phyloP scores from a whole-genome alignment of 108 stramenopile species.

The Phaeodactylum tricornutum region DNA sequence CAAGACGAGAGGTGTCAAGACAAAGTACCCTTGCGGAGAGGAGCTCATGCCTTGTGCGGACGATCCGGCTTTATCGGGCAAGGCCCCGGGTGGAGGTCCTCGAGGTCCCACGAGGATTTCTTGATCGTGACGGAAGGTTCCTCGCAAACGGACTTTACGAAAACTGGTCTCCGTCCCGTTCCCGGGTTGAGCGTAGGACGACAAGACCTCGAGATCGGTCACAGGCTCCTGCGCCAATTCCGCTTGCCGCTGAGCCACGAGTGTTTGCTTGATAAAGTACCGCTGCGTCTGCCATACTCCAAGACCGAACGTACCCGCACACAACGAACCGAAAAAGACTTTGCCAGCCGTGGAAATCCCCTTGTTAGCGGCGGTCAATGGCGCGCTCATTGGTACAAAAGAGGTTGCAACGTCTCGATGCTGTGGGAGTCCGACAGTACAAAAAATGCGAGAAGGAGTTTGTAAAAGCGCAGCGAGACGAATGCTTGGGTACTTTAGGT shows the following conservation, averaged over 20 bases:
- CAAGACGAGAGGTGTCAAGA: conserved; percentile 61
- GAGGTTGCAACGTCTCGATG: too few relatives aligned
- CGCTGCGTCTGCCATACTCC: conserved; percentile 75
- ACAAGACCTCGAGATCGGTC: conserved; percentile 4
- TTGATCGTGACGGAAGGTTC: conserved; percentile 42
- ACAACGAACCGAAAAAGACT: conserved; percentile 65
- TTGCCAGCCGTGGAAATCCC: conserved; percentile 28
- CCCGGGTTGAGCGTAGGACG: not conserved
- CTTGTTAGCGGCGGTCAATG: too few relatives aligned
- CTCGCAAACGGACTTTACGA: conserved; percentile 32
- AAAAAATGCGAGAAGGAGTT: too few relatives aligned
- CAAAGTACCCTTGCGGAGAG: conserved; percentile 69
- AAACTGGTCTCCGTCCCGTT: conserved; percentile 18
- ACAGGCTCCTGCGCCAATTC: conserved; percentile 44
- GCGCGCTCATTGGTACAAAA: too few relatives aligned
- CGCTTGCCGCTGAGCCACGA: conserved; percentile 39
- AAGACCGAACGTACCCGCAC: conserved; percentile 70
- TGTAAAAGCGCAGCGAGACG: too few relatives aligned
- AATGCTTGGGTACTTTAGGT: too few relatives aligned
- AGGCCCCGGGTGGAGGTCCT: conserved; percentile 67
- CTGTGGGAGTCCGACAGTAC: too few relatives aligned
- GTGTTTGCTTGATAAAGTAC: conserved; percentile 57
- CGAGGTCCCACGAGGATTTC: conserved; percentile 77
- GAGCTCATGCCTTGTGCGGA: conserved; percentile 39
- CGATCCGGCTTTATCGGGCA: conserved; percentile 21